Base-by-base conservation (phyloP, 306 rosid genomes). In the Astragalus membranaceus region DNA sequence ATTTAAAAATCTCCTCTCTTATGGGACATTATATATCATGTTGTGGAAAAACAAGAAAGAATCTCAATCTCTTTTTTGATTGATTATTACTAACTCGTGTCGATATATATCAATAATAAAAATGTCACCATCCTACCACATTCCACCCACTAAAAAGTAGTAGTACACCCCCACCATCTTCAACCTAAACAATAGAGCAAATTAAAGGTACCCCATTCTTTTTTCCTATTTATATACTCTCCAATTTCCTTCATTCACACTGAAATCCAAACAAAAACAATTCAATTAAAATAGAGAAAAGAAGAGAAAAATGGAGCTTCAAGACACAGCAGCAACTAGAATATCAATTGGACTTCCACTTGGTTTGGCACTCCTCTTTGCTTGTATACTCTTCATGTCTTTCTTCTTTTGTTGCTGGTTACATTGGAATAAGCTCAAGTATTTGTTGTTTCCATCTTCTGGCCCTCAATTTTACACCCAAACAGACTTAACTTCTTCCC, bases 371-470 rank as follows among this genome's bases (percentile, higher is more conserved):
- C 85, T 90, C 48, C 87, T 90, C 6, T 63, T 86, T 61, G 44
- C 79, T 10, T 32, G 80, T 76, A 33, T 90, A 2, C 5, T 85
- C 42, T 17, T 79, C 73, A 23, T 82, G 32, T 66, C 79, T 63
- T 60, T 70, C 71, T 73, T 90, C 79, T 83, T 88, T 52, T 84
- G 84, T 12, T 86, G 88, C 59, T 90, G 86, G 75, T 55, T 88
- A 26, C 84, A 86, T 67, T 90, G 92, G 89, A 82, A 78, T 0
- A 83, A 16, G 79, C 65, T 90, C 36, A 81, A 61, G 32, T 46
- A 69, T 26, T 44, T 87, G 51, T 44, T 87, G 51, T 36, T 84
- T 50, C 63, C 7, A 9, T 76, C 58, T 23, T 69, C 77, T 57
- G 57, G 13, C 67, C 6, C 64, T 16, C 82, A 73, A 6, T 3